phyloP scores from a whole-genome alignment of 2,329 filamentous ascomycete genomes.

The Aspergillus sp. region DNA sequence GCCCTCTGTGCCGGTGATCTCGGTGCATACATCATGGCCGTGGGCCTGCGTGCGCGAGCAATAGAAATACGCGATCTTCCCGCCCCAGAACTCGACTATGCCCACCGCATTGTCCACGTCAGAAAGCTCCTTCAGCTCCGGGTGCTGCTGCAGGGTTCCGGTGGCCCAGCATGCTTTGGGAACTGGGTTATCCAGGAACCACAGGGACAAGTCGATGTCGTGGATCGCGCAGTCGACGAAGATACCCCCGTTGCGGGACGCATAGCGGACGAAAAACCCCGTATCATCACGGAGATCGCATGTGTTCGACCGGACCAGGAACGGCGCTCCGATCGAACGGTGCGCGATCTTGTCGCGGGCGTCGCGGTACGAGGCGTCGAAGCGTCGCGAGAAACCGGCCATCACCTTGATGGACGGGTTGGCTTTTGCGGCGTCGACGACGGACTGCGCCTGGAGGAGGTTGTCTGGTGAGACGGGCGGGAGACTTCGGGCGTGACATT shows the following conservation, averaged over 20 bases:
- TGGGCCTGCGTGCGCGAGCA: slow-evolving; percentile 36
- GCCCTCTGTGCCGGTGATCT: slow-evolving; percentile 27
- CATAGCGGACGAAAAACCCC: slow-evolving; percentile 64
- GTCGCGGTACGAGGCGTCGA: slow-evolving; percentile 60
- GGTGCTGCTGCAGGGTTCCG: slow-evolving; percentile 25
- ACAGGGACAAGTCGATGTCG: slow-evolving; percentile 58
- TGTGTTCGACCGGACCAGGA: slow-evolving; percentile 59
- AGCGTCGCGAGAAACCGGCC: slow-evolving; percentile 60
- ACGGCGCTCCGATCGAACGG: slow-evolving; percentile 53
- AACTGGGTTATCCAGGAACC: slow-evolving; percentile 24
- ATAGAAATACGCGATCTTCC: slow-evolving; percentile 35
- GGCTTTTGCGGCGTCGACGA: slow-evolving; percentile 52
- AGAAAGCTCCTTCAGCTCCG: slow-evolving; percentile 30
- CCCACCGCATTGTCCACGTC: slow-evolving; percentile 39
- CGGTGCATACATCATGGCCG: slow-evolving; percentile 35
- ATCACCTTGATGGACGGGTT: slow-evolving; percentile 58
- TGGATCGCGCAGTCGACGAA: slow-evolving; percentile 67
- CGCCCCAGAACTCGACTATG: slow-evolving; percentile 37
- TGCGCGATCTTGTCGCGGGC: slow-evolving; percentile 51
- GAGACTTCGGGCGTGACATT: no score
- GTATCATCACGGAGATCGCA: slow-evolving; percentile 61
- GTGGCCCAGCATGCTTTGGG: slow-evolving; percentile 33
- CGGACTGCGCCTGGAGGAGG: slow-evolving; percentile 49
- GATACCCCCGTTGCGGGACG: slow-evolving; percentile 60
- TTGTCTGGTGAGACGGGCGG: no score